phyloP scores from a whole-genome alignment of 495 filamentous ascomycete species.

The Glonium stellatum region DNA sequence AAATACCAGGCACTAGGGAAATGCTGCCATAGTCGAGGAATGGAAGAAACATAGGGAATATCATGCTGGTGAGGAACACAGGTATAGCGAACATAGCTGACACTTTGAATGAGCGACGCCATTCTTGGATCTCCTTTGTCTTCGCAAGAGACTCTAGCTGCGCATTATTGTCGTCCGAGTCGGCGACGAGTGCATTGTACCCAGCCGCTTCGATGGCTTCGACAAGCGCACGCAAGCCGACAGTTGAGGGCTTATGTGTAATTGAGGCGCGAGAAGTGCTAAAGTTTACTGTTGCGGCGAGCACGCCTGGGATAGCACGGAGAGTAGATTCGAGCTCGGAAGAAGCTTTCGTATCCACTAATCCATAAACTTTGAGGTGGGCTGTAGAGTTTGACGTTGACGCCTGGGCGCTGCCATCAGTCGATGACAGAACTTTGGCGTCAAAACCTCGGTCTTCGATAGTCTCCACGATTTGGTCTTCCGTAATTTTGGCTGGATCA shows the following conservation, averaged over 20 bases:
- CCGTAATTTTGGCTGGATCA: slow-evolving; percentile 60
- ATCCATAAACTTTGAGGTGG: slow-evolving; percentile 78
- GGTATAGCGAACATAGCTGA: slow-evolving; percentile 79
- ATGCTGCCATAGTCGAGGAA: slow-evolving; percentile 65
- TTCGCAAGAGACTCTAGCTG: slow-evolving; percentile 94
- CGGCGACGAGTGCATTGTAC: slow-evolving; percentile 82
- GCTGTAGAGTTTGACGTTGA: slow-evolving; percentile 46
- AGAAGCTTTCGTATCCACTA: slow-evolving; percentile 62
- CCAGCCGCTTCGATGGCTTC: slow-evolving; percentile 71
- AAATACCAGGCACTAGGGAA: slow-evolving; percentile 60
- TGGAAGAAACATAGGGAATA: slow-evolving; percentile 50
- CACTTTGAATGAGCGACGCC: slow-evolving; percentile 69
- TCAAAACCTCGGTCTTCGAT: slow-evolving; percentile 93
- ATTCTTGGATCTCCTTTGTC: slow-evolving; percentile 91
- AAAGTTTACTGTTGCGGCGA: slow-evolving; percentile 62
- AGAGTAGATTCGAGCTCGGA: slow-evolving; percentile 64
- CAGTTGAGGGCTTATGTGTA: slow-evolving; percentile 58
- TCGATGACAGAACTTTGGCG: slow-evolving; percentile 67
- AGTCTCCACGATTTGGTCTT: slow-evolving; percentile 62
- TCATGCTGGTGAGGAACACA: slow-evolving; percentile 88
- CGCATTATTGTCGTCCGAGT: slow-evolving; percentile 91
- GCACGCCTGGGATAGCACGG: slow-evolving; percentile 59
- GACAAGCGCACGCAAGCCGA: slow-evolving; percentile 76
- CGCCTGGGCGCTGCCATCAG: slow-evolving; percentile 39
- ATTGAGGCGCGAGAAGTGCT: slow-evolving; percentile 61